Conservation (phyloP, 139 green algal species). For the Coelastrella sp. region DNA sequence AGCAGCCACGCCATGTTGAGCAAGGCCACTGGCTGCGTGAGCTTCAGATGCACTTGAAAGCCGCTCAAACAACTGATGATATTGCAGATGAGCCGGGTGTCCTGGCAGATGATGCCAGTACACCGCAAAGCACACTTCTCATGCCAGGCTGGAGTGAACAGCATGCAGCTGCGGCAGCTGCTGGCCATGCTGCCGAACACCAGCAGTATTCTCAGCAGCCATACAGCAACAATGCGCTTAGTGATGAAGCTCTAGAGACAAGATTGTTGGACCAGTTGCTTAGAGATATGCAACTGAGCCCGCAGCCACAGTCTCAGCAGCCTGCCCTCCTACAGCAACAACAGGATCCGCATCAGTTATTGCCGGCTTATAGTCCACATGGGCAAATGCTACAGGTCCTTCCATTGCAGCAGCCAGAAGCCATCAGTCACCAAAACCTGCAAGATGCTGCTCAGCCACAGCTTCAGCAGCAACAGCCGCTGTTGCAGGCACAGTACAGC, state of each 20-base stretch:
- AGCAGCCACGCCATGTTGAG: not conserved
- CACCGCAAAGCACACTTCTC: not conserved
- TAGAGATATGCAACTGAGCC: slow-evolving; percentile 29
- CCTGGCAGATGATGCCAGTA: not conserved
- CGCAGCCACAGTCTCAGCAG: not conserved
- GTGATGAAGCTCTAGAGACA: not conserved
- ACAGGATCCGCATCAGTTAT: not conserved
- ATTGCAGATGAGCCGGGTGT: not conserved
- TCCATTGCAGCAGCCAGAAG: not conserved
- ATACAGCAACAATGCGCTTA: not conserved
- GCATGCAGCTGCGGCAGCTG: not conserved
- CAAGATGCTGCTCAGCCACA: not conserved
- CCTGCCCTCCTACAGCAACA: not conserved
- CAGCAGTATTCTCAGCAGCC: slow-evolving; percentile 1
- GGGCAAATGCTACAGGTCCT: too few species aligned
- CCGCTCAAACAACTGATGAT: not conserved
- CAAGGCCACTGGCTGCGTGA: slow-evolving; percentile 5
- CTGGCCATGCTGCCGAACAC: not conserved
- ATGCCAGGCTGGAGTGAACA: not conserved
- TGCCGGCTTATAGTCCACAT: too few species aligned
- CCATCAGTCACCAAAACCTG: too few species aligned
- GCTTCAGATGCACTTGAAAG: slow-evolving; percentile 35
- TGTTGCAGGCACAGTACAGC: not conserved
- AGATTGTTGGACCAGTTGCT: slow-evolving; percentile 38
- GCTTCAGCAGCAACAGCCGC: not conserved